Conservation (phyloP, 1,284 basidiomycete species). For the Albatrellus sp. region DNA sequence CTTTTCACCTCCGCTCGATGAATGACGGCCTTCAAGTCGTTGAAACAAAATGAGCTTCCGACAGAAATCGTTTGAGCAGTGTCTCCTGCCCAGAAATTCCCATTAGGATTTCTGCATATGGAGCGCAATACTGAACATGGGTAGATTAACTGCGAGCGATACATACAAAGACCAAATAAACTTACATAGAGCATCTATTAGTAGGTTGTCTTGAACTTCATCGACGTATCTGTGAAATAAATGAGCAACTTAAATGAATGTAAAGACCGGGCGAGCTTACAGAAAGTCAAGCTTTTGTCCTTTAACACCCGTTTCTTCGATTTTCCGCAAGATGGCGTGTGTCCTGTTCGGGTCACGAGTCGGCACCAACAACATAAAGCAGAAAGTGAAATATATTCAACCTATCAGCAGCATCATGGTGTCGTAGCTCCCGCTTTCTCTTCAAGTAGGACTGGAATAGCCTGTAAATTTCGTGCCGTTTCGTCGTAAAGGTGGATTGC, state of each 20-base stretch:
- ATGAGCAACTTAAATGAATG: neutral
- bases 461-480: slow-evolving; percentile 36
- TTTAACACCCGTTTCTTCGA: no score
- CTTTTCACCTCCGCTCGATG: slow-evolving; percentile 40
- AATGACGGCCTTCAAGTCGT: slow-evolving; percentile 58
- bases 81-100: slow-evolving; percentile 70
- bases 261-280: slow-evolving; percentile 22
- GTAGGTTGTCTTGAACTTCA: slow-evolving; percentile 60
- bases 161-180: neutral
- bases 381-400: slow-evolving; percentile 13
- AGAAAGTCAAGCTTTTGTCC: slow-evolving; percentile 42
- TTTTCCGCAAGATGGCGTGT: no score
- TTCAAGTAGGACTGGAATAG: slow-evolving; percentile 44
- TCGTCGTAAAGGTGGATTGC: slow-evolving; percentile 40
- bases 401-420: slow-evolving; percentile 56
- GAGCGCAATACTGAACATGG: slow-evolving; percentile 37
- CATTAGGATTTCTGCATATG: slow-evolving; percentile 50
- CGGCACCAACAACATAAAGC: no score
- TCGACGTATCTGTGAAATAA: slow-evolving; percentile 46
- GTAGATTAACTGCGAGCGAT: neutral
- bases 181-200: slow-evolving; percentile 53
- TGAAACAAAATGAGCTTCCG: slow-evolving; percentile 61
- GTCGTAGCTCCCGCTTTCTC: slow-evolving; percentile 28
- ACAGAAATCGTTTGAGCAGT: slow-evolving; percentile 68
- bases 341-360: no score